phyloP scores from a whole-genome alignment of 768 basidiomycete genomes.

The Ephemerocybe angulata region DNA sequence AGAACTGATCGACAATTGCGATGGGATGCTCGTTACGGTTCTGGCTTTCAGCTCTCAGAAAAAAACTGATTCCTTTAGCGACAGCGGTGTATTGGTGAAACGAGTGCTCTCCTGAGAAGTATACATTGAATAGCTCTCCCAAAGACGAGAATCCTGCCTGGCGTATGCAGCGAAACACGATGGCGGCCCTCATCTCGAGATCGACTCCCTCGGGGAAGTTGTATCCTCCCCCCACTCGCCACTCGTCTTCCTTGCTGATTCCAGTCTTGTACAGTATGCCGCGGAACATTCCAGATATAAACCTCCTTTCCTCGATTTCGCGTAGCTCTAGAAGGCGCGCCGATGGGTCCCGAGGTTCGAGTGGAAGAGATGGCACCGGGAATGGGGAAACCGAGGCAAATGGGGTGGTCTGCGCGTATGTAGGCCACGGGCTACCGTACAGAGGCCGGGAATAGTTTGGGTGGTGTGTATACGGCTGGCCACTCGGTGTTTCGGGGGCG shows the following conservation, averaged over 20 bases:
- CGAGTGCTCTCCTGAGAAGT: neutral
- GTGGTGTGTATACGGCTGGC: too few relatives aligned
- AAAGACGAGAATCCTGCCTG: neutral
- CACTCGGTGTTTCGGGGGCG: too few relatives aligned
- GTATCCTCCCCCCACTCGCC: neutral
- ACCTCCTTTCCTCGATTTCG: neutral
- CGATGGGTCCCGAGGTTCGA: neutral
- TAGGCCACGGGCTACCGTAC: too few relatives aligned
- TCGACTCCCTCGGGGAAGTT: neutral
- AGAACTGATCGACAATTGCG: neutral
- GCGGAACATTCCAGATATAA: neutral
- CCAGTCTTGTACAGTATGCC: neutral
- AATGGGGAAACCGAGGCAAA: neutral
- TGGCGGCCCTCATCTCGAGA: neutral
- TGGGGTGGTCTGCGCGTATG: too few relatives aligned
- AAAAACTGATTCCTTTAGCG: neutral
- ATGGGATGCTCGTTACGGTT: neutral
- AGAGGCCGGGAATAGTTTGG: too few relatives aligned
- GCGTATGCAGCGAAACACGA: neutral
- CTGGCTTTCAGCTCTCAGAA: neutral
- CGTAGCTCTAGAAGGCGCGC: neutral
- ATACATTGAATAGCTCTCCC: neutral
- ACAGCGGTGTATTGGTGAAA: neutral
- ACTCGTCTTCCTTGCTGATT: neutral
- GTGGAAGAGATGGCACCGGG: neutral